A percentile compares a stretch with the other conserved stretches of the same genome.
Conservation (phyloP, 208 protist species). For the Naegleria lovaniensis region DNA sequence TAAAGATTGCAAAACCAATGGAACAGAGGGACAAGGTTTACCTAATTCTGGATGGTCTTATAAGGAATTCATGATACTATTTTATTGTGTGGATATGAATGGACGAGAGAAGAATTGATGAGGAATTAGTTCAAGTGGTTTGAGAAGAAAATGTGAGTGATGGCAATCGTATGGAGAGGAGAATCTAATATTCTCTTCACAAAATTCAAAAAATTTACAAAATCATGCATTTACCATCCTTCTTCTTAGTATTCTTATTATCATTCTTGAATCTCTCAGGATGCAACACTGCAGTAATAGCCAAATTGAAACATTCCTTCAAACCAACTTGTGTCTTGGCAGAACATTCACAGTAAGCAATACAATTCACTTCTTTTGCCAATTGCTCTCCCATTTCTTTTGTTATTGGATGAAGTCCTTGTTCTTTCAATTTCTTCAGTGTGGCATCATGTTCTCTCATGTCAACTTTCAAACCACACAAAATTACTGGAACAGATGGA, state of each 20-base stretch:
- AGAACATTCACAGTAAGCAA: constrained; percentile 42
- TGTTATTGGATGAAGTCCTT: constrained; percentile 43
- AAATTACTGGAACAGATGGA: constrained; percentile 46
- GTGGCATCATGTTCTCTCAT: constrained; percentile 45
- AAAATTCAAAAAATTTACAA: background rate
- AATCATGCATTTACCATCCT: background rate
- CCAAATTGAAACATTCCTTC: constrained; percentile 66
- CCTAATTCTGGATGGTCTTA: too few relatives aligned
- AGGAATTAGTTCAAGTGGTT: too few relatives aligned
- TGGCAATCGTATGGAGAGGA: too few relatives aligned
- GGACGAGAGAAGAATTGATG: too few relatives aligned
- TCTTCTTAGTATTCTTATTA: background rate
- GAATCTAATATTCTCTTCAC: too few relatives aligned
- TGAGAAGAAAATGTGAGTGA: too few relatives aligned
- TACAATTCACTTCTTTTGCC: constrained; percentile 34
- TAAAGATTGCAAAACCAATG: too few relatives aligned
- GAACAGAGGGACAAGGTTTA: too few relatives aligned
- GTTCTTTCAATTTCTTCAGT: constrained; percentile 40
- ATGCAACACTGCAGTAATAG: background rate
- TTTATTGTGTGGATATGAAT: too few relatives aligned
- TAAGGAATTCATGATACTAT: too few relatives aligned
- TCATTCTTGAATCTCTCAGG: background rate
- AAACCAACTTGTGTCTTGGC: constrained; percentile 59
- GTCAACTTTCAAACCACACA: constrained; percentile 52
- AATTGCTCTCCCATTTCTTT: constrained; percentile 40